Conservation (phyloP, 257 asterid species). For the Orobanche coerulescens region DNA sequence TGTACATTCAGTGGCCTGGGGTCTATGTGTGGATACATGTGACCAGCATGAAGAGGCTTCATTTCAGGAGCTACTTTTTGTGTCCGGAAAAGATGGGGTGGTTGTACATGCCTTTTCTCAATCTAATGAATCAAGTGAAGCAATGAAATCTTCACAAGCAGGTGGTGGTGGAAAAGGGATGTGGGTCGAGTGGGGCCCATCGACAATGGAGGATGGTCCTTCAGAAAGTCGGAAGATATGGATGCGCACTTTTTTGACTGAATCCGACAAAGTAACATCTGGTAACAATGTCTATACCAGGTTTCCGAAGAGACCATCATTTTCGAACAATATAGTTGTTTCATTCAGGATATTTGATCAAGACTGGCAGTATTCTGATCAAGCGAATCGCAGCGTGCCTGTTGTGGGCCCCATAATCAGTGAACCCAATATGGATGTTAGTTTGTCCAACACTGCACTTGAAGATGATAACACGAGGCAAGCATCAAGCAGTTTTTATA, state of each 20-base stretch:
- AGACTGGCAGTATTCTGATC: conserved; percentile 37
- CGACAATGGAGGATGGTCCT: conserved; percentile 30
- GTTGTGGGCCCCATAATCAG: conserved; percentile 23
- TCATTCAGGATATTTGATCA: conserved; percentile 65
- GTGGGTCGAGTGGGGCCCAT: conserved; percentile 91
- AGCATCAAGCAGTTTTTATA: conserved; percentile 33
- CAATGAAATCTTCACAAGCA: conserved; percentile 27
- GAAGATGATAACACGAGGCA: conserved; percentile 27
- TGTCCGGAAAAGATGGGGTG: conserved; percentile 68
- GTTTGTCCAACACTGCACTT: conserved; percentile 15
- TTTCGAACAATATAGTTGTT: conserved; percentile 44
- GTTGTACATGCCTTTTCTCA: conserved; percentile 71
- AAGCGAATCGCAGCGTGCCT: conserved; percentile 27
- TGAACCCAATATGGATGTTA: conserved; percentile 22
- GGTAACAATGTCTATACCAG: conserved; percentile 45
- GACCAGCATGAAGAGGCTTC: conserved; percentile 49
- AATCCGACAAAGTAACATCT: conserved; percentile 46
- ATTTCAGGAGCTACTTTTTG: conserved; percentile 71
- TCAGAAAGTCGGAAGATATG: conserved; percentile 46
- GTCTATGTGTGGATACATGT: conserved; percentile 44
- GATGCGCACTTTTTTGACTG: conserved; percentile 57
- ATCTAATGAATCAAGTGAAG: conserved; percentile 28
- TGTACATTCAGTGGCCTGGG: conserved; percentile 86
- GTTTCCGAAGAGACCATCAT: conserved; percentile 46
- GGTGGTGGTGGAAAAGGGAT: conserved; percentile 49